These are phyloP conservation scores for Fusarium anguioides DNA, from an alignment of 2,329 filamentous ascomycete species.

Conservation along the genomic window DNA sequence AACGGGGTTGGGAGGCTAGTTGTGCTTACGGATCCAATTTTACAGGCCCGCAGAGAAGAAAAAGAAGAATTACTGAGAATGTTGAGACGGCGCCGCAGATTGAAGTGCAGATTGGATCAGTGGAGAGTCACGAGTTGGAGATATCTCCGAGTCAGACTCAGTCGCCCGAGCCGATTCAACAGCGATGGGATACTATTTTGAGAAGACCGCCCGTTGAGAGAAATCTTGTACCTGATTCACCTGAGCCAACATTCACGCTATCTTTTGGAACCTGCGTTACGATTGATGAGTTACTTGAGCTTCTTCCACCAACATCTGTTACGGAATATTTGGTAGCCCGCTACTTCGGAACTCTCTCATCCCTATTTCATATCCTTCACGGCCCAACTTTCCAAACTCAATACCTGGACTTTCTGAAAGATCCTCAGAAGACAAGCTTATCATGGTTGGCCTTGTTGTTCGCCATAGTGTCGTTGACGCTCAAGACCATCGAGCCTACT, in stretches of 20 bases:
- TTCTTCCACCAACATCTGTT: constrained; percentile 1
- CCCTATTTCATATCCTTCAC: constrained; percentile 7
- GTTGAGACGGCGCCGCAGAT: not conserved
- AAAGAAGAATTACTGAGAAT: not conserved
- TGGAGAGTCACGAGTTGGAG: not conserved
- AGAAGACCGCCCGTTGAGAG: constrained; percentile 5
- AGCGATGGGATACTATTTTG: constrained; percentile 10
- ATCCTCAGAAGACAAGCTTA: not conserved
- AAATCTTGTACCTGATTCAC: not conserved
- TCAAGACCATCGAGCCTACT: not conserved
- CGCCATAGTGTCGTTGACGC: not conserved
- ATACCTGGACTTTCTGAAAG: not conserved
- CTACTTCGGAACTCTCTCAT: constrained; percentile 3
- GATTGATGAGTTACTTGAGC: not conserved
- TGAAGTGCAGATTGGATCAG: not conserved
- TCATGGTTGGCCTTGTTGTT: constrained; percentile 11
- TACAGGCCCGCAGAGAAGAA: not conserved
- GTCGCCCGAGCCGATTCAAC: constrained; percentile 9
- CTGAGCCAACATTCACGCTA: not conserved
- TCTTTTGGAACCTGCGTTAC: not conserved
- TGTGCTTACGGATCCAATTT: constrained; percentile 14
- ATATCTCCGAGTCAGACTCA: not conserved
- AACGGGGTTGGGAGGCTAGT: constrained; percentile 12
- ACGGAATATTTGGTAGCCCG: constrained; percentile 1
- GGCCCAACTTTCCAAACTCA: constrained; percentile 9